These are phyloP conservation scores for Fusarium buharicum DNA, from an alignment of 2,329 filamentous ascomycete genomes.

Conservation along the genomic window DNA sequence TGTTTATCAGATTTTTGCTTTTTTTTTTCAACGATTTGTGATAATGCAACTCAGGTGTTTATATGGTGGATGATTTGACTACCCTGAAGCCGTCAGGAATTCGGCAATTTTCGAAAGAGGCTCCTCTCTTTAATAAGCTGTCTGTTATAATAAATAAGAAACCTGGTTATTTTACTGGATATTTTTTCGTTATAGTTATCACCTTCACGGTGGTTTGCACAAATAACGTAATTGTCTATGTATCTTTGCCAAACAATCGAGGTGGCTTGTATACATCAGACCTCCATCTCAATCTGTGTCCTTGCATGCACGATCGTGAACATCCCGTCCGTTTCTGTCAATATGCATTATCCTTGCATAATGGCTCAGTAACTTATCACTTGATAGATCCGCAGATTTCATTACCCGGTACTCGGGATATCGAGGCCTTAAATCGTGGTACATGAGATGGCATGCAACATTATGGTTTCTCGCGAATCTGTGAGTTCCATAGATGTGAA, in stretches of 20 bases:
- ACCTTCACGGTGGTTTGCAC: too few species aligned
- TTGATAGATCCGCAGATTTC: background rate
- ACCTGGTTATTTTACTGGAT: too few species aligned
- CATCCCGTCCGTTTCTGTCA: background rate
- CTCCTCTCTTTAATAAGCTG: too few species aligned
- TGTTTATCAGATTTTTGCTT: too few species aligned
- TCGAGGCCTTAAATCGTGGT: background rate
- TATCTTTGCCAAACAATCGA: too few species aligned
- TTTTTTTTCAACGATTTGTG: too few species aligned
- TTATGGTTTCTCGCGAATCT: background rate
- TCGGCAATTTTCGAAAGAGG: background rate
- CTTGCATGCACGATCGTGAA: background rate
- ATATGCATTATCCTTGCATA: background rate
- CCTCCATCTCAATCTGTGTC: background rate
- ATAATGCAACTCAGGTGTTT: too few species aligned
- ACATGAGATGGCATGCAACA: background rate
- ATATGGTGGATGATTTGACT: too few species aligned
- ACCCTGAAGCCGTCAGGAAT: background rate
- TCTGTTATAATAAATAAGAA: too few species aligned
- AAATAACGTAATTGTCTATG: too few species aligned
- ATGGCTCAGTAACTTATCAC: background rate
- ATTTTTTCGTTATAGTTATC: too few species aligned
- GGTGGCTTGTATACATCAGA: background rate
- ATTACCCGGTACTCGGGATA: constrained; percentile 1
- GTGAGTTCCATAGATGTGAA: too few species aligned